Conservation (phyloP, 2,329 filamentous ascomycete genomes). For the Hypoxylon sp. region DNA sequence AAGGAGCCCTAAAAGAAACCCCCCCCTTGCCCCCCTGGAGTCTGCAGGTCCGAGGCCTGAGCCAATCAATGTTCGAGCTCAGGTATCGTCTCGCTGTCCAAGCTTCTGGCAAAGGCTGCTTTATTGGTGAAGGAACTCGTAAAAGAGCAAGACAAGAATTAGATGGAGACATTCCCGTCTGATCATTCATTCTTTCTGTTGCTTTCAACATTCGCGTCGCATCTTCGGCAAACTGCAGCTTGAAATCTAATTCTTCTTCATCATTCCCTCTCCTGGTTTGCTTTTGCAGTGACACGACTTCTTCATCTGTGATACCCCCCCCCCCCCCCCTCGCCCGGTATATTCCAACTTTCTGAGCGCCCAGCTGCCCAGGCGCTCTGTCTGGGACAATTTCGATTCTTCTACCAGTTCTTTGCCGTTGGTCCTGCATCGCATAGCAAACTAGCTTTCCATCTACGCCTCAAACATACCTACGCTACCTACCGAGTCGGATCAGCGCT, state of each 20-base stretch:
- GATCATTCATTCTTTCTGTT: conserved; percentile 27
- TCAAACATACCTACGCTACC: conserved; percentile 5
- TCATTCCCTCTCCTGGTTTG: conserved; percentile 9
- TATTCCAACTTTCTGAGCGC: conserved; percentile 16
- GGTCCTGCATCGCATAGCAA: conserved; percentile 23
- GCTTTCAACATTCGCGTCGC: conserved; percentile 18
- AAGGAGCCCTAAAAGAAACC: conserved; percentile 12
- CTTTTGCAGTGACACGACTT: conserved; percentile 26
- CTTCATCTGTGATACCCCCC: conserved; percentile 30
- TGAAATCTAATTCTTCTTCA: conserved; percentile 10
- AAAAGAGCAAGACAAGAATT: conserved; percentile 27
- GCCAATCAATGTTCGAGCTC: conserved; percentile 32
- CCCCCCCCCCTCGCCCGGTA: conserved; percentile 26
- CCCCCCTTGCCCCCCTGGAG: conserved; percentile 25
- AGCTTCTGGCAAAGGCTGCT: conserved; percentile 23
- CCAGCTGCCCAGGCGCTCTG: conserved; percentile 3
- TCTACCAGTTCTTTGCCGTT: conserved; percentile 3
- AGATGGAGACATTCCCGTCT: conserved; percentile 29
- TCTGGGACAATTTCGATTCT: too few relatives aligned
- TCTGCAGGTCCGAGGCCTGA: conserved; percentile 28
- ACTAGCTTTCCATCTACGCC: conserved; percentile 13
- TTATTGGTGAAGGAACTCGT: conserved; percentile 31
- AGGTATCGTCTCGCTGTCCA: conserved; percentile 29
- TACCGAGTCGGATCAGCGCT: conserved; percentile 4
- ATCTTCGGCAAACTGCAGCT: conserved; percentile 4